These are phyloP conservation scores for Umbilicus rupestris DNA, from an alignment of 164 flowering plant species.

Conservation along the genomic window DNA sequence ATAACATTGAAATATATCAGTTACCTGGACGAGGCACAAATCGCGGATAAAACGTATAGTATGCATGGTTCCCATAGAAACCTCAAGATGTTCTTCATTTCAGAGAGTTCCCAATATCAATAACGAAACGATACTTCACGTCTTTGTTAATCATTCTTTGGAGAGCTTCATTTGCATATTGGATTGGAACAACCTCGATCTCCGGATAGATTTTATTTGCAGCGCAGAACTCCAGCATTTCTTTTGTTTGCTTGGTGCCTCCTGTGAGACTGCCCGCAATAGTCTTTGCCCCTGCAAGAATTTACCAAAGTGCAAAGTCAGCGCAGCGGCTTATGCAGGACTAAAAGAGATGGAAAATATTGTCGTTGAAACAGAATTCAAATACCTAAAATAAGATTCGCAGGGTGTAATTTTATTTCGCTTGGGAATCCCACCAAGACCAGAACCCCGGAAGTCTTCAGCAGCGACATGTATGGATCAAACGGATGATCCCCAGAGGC, in stretches of 20 bases:
- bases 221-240: slow-evolving; percentile 82
- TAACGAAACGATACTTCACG: slow-evolving; percentile 80
- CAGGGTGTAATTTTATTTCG: slow-evolving; percentile 65
- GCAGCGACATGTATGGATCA: slow-evolving; percentile 61
- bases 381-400: slow-evolving; percentile 51
- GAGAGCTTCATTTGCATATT: slow-evolving; percentile 74
- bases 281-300: slow-evolving; percentile 43
- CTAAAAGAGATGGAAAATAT: neutral
- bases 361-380: neutral
- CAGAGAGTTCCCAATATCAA: slow-evolving; percentile 61
- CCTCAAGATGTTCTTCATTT: slow-evolving; percentile 21
- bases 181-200: slow-evolving; percentile 63
- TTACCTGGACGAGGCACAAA: no score
- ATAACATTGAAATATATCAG: no score
- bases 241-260: slow-evolving; percentile 64
- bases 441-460: slow-evolving; percentile 55
- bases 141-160: slow-evolving; percentile 71
- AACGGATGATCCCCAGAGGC: slow-evolving; percentile 86
- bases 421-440: slow-evolving; percentile 72
- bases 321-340: neutral
- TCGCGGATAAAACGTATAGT: no score
- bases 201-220: slow-evolving; percentile 59
- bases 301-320: neutral
- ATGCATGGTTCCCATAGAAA: neutral
- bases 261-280: slow-evolving; percentile 65